Conservation (phyloP, 2,329 filamentous ascomycete genomes). For the Colletotrichum euphorbiae region DNA sequence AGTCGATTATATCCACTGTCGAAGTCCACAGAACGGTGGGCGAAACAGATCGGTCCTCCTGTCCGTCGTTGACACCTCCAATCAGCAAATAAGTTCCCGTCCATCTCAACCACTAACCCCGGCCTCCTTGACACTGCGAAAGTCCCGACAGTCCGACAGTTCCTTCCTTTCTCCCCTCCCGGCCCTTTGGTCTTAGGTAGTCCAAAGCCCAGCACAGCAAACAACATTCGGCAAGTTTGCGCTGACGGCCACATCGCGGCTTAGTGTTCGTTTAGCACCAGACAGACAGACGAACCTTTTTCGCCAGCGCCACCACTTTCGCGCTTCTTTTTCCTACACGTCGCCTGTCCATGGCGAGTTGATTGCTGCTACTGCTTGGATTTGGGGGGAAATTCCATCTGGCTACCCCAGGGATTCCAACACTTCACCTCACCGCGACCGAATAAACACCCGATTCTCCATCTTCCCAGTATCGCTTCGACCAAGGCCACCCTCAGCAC, state of each 20-base stretch:
- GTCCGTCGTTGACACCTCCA: constrained; percentile 24
- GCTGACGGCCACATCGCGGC: constrained; percentile 35
- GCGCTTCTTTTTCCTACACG: constrained; percentile 24
- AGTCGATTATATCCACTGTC: constrained; percentile 6
- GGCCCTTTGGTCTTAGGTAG: constrained; percentile 7
- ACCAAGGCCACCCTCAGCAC: constrained; percentile 7
- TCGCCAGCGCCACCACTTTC: constrained; percentile 34
- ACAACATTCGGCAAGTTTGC: constrained; percentile 27
- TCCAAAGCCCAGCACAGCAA: not conserved
- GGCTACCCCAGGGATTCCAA: constrained; percentile 15
- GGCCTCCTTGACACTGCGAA: constrained; percentile 31
- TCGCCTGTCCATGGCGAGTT: constrained; percentile 31
- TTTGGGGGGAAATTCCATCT: constrained; percentile 28
- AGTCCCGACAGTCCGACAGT: constrained; percentile 29
- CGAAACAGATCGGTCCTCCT: constrained; percentile 21
- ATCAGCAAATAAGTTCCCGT: constrained; percentile 34
- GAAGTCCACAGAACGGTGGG: constrained; percentile 17
- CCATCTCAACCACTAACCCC: constrained; percentile 31
- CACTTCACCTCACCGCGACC: not conserved
- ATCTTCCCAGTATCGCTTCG: constrained; percentile 4
- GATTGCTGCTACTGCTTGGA: constrained; percentile 31
- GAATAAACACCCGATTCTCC: constrained; percentile 9
- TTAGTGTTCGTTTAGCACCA: constrained; percentile 35
- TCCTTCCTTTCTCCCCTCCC: constrained; percentile 15
- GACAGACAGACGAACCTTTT: constrained; percentile 31